Conservation (phyloP, 2,329 filamentous ascomycete species). For the Emmonsia crescens region DNA sequence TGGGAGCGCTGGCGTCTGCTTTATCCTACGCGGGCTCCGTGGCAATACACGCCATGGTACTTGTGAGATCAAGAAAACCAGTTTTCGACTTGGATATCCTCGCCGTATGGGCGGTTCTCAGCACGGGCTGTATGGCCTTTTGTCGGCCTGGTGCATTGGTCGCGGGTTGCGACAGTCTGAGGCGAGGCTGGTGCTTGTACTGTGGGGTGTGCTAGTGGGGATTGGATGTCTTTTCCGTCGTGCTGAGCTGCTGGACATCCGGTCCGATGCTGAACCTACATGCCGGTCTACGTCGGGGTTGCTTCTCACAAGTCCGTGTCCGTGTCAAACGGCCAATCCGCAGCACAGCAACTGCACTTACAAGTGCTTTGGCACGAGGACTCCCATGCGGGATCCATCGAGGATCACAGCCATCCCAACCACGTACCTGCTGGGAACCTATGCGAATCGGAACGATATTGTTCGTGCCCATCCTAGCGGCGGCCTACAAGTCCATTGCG, state of each 20-base stretch:
- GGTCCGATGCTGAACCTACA: slow-evolving; percentile 12
- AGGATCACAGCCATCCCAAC: slow-evolving; percentile 17
- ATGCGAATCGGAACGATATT: slow-evolving; percentile 12
- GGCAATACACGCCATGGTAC: slow-evolving; percentile 19
- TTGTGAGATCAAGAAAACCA: slow-evolving; percentile 13
- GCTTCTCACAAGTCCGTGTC: slow-evolving; percentile 13
- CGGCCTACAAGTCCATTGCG: slow-evolving; percentile 17
- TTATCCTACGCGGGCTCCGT: slow-evolving; percentile 19
- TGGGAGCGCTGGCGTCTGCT: slow-evolving; percentile 20
- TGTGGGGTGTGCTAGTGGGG: slow-evolving; percentile 17
- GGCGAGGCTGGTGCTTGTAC: slow-evolving; percentile 15
- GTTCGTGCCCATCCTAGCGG: slow-evolving; percentile 16
- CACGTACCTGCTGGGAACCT: slow-evolving; percentile 12
- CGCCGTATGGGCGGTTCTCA: slow-evolving; percentile 18
- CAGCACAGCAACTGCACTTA: slow-evolving; percentile 20
- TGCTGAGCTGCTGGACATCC: slow-evolving; percentile 13
- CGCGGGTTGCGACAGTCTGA: slow-evolving; percentile 15
- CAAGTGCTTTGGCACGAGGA: slow-evolving; percentile 15
- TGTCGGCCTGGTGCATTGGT: slow-evolving; percentile 19
- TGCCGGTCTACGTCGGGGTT: slow-evolving; percentile 15
- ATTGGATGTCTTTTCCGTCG: slow-evolving; percentile 15
- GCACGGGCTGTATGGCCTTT: slow-evolving; percentile 17
- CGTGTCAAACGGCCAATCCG: slow-evolving; percentile 11
- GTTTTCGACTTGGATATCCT: slow-evolving; percentile 19
- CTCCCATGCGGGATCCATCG: slow-evolving; percentile 14